These are phyloP conservation scores for Colletotrichum scovillei DNA, from an alignment of 2,329 filamentous ascomycete genomes.

Conservation along the genomic window DNA sequence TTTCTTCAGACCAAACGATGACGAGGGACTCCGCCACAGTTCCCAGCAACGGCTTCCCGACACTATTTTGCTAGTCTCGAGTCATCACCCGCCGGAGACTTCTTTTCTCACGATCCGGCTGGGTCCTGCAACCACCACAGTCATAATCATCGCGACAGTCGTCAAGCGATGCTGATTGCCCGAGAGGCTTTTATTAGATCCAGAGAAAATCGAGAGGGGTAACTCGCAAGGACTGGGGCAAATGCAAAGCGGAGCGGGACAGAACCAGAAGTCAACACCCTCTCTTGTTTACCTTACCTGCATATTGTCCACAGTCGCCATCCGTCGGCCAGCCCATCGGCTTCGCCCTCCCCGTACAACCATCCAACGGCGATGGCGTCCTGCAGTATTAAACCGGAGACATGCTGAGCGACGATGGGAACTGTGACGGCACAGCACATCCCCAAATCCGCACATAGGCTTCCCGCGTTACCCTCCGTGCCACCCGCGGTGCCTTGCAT, in stretches of 20 bases:
- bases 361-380: conserved; percentile 14
- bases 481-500: conserved; percentile 35
- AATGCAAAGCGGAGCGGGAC: conserved; percentile 12
- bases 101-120: not conserved
- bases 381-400: conserved; percentile 5
- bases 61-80: conserved; percentile 2
- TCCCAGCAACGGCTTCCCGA: conserved; percentile 6
- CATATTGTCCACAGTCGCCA: not conserved
- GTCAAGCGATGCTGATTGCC: conserved; percentile 27
- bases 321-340: not conserved
- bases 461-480: conserved; percentile 25
- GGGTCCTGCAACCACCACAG: conserved; percentile 24
- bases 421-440: conserved; percentile 28
- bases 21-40: conserved; percentile 30
- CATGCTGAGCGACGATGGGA: conserved; percentile 8
- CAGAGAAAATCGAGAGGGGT: not conserved
- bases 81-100: conserved; percentile 5
- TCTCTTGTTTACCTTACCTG: not conserved
- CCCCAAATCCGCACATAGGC: conserved; percentile 26
- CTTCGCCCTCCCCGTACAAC: conserved; percentile 25
- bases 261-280: not conserved
- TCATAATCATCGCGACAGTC: conserved; percentile 2
- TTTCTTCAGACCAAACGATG: conserved; percentile 21
- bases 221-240: not conserved
- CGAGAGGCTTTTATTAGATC: conserved; percentile 29